phyloP scores from a whole-genome alignment of 768 basidiomycete species.

The Mrakia frigida region DNA sequence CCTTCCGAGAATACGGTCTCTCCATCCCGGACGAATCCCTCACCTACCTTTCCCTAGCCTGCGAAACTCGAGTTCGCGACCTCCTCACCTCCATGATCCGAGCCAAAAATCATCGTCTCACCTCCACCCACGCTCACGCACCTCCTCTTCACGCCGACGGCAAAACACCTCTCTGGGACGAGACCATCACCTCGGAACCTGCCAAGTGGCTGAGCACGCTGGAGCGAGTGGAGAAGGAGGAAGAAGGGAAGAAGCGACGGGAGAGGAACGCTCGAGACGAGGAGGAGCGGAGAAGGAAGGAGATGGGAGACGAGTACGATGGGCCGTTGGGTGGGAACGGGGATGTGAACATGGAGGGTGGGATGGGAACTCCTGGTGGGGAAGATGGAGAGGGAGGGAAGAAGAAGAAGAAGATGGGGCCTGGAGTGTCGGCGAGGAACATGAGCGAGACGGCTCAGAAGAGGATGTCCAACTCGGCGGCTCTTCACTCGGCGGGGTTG shows the following conservation, averaged over 20 bases:
- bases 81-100: slow-evolving; percentile 35
- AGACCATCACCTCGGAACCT: slow-evolving; percentile 69
- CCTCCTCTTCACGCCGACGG: slow-evolving; percentile 46
- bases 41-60: slow-evolving; percentile 71
- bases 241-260: slow-evolving; percentile 66
- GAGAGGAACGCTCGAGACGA: slow-evolving; percentile 71
- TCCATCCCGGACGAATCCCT: slow-evolving; percentile 59
- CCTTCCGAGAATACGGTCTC: neutral
- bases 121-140: slow-evolving; percentile 51
- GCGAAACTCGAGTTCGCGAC: slow-evolving; percentile 50
- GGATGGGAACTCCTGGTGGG: slow-evolving; percentile 7
- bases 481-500: slow-evolving; percentile 75
- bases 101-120: slow-evolving; percentile 50
- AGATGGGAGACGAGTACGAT: slow-evolving; percentile 56
- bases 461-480: slow-evolving; percentile 85
- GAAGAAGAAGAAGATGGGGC: slow-evolving; percentile 23
- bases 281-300: slow-evolving; percentile 69
- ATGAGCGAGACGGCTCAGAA: slow-evolving; percentile 89
- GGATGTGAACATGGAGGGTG: neutral
- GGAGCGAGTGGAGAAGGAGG: slow-evolving; percentile 75
- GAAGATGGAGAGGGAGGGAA: neutral
- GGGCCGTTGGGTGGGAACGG: slow-evolving; percentile 24
- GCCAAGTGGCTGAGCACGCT: slow-evolving; percentile 69
- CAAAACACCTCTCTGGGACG: slow-evolving; percentile 70
- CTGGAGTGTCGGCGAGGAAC: slow-evolving; percentile 65